phyloP scores from a whole-genome alignment of 2,329 filamentous ascomycete species.

The Sclerotiophoma versabilis region DNA sequence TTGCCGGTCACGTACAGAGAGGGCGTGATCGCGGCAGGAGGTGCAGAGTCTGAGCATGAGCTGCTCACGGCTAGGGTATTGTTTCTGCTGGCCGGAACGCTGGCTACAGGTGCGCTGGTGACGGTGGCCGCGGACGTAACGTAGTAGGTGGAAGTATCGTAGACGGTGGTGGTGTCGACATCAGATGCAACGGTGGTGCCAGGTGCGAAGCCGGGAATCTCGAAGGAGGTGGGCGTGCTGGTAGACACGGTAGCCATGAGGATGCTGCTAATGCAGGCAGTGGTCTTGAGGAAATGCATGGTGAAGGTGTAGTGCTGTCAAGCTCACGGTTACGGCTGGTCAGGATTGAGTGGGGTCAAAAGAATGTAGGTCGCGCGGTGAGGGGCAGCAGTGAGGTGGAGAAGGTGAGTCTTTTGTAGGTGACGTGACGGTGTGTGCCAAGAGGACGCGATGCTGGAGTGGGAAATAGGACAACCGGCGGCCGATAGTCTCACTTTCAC shows the following conservation, averaged over 20 bases:
- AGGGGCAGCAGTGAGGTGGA: neutral
- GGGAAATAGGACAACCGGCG: conserved; percentile 3
- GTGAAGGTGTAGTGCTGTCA: neutral
- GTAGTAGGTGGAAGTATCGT: conserved; percentile 6
- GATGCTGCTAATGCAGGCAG: conserved; percentile 4
- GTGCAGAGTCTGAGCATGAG: neutral
- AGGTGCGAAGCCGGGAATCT: neutral
- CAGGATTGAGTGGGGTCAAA: neutral
- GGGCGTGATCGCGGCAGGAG: neutral
- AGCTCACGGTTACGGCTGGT: neutral
- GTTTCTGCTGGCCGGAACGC: neutral
- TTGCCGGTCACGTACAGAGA: neutral
- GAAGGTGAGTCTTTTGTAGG: neutral
- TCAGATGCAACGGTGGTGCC: neutral
- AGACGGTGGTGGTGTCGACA: conserved; percentile 8
- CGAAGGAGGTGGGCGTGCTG: conserved; percentile 2
- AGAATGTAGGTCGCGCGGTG: neutral
- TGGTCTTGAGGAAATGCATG: conserved; percentile 2
- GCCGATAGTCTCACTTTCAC: neutral
- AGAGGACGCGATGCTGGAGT: conserved; percentile 12
- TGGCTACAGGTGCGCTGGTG: neutral
- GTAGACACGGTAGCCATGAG: conserved; percentile 3
- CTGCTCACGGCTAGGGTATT: neutral
- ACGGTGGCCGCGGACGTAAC: neutral
- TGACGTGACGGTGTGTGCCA: conserved; percentile 3